A percentile compares a stretch with the other conserved stretches of the same genome.
phyloP scores from a whole-genome alignment of 148 eudicot genomes.

The Heliamphora exappendiculata region DNA sequence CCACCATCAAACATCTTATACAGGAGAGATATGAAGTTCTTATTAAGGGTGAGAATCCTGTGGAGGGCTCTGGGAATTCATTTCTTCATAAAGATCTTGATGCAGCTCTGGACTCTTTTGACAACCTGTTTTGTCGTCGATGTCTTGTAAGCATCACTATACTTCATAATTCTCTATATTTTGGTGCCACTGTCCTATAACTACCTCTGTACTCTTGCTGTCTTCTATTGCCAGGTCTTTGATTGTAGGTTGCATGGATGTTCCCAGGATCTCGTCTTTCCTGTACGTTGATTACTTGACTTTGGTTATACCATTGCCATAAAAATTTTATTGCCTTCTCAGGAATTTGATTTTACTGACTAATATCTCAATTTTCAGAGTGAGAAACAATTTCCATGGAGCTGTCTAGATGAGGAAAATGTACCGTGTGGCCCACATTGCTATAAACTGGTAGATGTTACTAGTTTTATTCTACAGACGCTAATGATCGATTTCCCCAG shows the following conservation, averaged over 20 bases:
- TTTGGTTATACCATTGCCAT: background rate
- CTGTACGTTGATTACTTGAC: conserved; percentile 46
- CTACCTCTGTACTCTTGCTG: conserved; percentile 12
- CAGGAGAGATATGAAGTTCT: conserved; percentile 96
- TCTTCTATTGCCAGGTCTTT: conserved; percentile 62
- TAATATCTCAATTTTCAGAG: conserved; percentile 31
- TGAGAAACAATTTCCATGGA: conserved; percentile 75
- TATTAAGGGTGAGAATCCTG: conserved; percentile 37
- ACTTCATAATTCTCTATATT: conserved; percentile 2
- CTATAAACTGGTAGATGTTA: conserved; percentile 49
- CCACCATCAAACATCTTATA: conserved; percentile 80
- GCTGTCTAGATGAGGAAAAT: conserved; percentile 45
- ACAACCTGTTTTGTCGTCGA: conserved; percentile 91
- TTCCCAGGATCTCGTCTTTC: conserved; percentile 92
- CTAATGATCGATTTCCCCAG: background rate
- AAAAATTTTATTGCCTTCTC: background rate
- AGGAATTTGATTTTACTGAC: background rate
- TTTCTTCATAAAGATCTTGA: conserved; percentile 85
- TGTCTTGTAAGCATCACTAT: conserved; percentile 59
- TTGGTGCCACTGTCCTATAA: conserved; percentile 3
- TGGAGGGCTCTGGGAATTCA: conserved; percentile 34
- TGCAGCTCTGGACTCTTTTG: conserved; percentile 93
- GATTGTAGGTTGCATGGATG: conserved; percentile 98
- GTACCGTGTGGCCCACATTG: conserved; percentile 73
- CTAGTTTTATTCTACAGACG: background rate